Evolutionary conservation across 106 monocot genomes (phyloP), one percentile per base, ranked within the genome.

Genomic region (Allium cepa): DNA sequence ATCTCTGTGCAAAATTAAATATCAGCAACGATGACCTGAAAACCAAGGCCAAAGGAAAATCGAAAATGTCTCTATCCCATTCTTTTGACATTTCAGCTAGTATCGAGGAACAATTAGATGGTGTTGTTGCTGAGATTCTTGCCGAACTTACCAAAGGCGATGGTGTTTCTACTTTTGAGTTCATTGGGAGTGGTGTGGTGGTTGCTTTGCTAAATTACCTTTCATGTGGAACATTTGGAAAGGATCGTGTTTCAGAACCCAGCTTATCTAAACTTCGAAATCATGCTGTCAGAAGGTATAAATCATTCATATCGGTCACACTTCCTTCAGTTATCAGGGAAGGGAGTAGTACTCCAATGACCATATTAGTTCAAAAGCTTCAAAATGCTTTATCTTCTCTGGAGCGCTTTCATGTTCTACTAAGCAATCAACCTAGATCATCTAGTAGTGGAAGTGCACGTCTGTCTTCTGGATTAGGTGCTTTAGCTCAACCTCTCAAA

Each of bases 161-260:
- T 74, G 87, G 99, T 77, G 93, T 99, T 11, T 99, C 99, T 26
- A 99, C 99, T 14, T 99, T 99, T 85, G 99, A 99, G 79, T 99
- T 99, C 64, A 90, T 93, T 78, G 87, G 99, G n/a, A 99, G 99
- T 79, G 99, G 99, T 60, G 92, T 90, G 61, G 90, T 99, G 66
- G 67, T 74, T 47, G 75, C 93, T 9, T 77, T 99, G 70, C 73
- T 99, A 47, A 93, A 87, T 76, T 99, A 99, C 63, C 80, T 99
- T 46, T 92, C 97, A 12, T 99, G 99, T 68, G 99, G 93, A 58
- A 85, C 87, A 63, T 99, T 87, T 77, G 71, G 72, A 56, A 99
- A 81, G 56, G 93, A 99, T 46, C 90, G 71, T 75, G 50, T 83
- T 59, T 78, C 83, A 64, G 97, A 92, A 52, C 75, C 69, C 57